Conservation (phyloP, 805 yeast genomes). For the Candida maesae region DNA sequence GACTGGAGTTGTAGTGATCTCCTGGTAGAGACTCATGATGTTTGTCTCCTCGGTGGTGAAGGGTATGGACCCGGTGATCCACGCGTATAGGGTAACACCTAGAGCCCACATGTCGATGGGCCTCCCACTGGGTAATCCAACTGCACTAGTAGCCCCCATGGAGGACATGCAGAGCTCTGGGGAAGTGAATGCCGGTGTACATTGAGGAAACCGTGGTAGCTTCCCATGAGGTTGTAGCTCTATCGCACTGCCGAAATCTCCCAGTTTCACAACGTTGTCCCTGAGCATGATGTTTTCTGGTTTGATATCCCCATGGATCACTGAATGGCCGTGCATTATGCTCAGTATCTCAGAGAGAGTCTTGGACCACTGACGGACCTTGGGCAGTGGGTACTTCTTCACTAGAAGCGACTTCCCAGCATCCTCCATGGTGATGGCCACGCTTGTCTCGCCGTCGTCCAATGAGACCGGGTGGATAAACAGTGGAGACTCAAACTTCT, state of each 20-base stretch:
- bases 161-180: slow-evolving; percentile 11
- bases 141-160: neutral
- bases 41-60: neutral
- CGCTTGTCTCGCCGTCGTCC: slow-evolving; percentile 1
- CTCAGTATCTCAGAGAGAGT: neutral
- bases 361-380: slow-evolving; percentile 5
- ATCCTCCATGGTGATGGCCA: slow-evolving; percentile 10
- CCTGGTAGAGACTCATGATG: neutral
- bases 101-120: slow-evolving; percentile 13
- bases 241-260: slow-evolving; percentile 12
- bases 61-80: slow-evolving; percentile 8
- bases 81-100: slow-evolving; percentile 8
- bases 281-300: slow-evolving; percentile 10
- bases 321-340: neutral
- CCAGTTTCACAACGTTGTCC: slow-evolving; percentile 2
- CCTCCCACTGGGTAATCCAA: slow-evolving; percentile 1
- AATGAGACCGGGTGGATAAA: neutral
- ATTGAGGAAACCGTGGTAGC: slow-evolving; percentile 1
- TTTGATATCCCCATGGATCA: slow-evolving; percentile 14
- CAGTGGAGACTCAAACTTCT: neutral
- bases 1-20: neutral
- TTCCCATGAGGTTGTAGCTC: neutral
- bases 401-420: slow-evolving; percentile 5
- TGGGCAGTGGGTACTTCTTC: slow-evolving; percentile 4
- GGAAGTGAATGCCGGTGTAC: slow-evolving; percentile 13